phyloP scores from a whole-genome alignment of 2,329 filamentous ascomycete species.

The Aspergillus sergii region DNA sequence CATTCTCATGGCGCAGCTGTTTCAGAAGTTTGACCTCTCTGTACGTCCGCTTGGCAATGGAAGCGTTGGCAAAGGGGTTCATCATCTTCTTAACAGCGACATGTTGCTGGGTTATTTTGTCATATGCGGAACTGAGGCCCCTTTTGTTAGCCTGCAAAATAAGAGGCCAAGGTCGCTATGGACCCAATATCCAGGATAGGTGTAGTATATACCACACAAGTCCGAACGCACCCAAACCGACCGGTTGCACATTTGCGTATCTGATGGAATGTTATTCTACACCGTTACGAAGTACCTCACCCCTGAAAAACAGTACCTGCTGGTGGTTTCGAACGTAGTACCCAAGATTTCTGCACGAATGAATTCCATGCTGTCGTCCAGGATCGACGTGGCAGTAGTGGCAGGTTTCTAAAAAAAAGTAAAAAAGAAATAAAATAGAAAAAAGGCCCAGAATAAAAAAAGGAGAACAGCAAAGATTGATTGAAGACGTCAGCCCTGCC shows the following conservation, averaged over 20 bases:
- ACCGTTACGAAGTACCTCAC: background rate
- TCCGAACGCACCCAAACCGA: constrained; percentile 98
- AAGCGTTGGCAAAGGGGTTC: constrained; percentile 98
- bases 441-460: background rate
- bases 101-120: constrained; percentile 93
- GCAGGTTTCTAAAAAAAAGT: background rate
- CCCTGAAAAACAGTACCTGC: constrained; percentile 65
- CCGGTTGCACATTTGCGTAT: constrained; percentile 96
- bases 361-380: constrained; percentile 79
- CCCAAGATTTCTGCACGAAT: constrained; percentile 98
- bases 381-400: background rate
- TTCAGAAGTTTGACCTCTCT: constrained; percentile 96
- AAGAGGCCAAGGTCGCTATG: background rate
- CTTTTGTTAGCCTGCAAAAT: constrained; percentile 4
- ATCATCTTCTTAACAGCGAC: constrained; percentile 99
- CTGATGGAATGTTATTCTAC: constrained; percentile 52
- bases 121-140: constrained; percentile 80
- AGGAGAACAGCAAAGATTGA: background rate
- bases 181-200: background rate
- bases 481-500: background rate
- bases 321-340: constrained; percentile 99
- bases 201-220: constrained; percentile 76
- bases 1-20: constrained; percentile 95
- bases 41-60: constrained; percentile 95
- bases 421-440: background rate